phyloP scores from a whole-genome alignment of 2,329 filamentous ascomycete genomes.

The Arthroderma sp. region DNA sequence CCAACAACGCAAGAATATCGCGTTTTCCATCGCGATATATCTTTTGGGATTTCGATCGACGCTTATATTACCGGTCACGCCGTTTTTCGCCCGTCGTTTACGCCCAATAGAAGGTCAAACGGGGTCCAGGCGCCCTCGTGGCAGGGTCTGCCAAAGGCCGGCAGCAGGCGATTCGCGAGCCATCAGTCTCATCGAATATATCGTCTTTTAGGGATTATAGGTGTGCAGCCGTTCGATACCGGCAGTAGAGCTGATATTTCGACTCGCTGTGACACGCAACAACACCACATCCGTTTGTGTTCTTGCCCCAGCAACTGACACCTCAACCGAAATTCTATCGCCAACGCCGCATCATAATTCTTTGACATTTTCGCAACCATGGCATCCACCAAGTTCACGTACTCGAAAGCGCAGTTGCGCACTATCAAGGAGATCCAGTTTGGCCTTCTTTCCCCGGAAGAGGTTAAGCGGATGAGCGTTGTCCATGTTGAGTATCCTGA shows the following conservation, averaged over 20 bases:
- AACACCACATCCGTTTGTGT: no score
- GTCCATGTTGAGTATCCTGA: conserved; percentile 95
- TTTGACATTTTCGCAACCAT: conserved; percentile 42
- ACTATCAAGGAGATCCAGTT: conserved; percentile 99
- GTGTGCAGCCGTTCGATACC: background rate
- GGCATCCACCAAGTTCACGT: conserved; percentile 82
- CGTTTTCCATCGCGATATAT: conserved; percentile 30
- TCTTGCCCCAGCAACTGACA: no score
- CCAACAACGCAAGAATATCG: conserved; percentile 27
- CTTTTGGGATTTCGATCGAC: conserved; percentile 16
- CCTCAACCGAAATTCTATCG: no score
- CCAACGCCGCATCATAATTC: no score
- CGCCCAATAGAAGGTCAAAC: conserved; percentile 20
- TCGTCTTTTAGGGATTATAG: conserved; percentile 2
- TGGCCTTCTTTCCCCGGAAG: conserved; percentile 89
- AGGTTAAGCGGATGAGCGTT: conserved; percentile 98
- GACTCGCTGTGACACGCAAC: no score
- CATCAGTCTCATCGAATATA: conserved; percentile 21
- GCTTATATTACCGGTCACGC: conserved; percentile 15
- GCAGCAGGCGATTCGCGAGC: conserved; percentile 24
- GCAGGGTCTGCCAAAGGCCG: conserved; percentile 36
- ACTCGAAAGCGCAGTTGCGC: conserved; percentile 90
- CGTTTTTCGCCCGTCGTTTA: conserved; percentile 16
- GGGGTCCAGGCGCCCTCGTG: conserved; percentile 33
- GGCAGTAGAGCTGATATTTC: no score